Percentiles rank a stretch among this genome's conserved stretches.
Evolutionary conservation across 2,329 filamentous ascomycete species (phyloP).

Genomic region (Conoideocrella luteorostrata): DNA sequence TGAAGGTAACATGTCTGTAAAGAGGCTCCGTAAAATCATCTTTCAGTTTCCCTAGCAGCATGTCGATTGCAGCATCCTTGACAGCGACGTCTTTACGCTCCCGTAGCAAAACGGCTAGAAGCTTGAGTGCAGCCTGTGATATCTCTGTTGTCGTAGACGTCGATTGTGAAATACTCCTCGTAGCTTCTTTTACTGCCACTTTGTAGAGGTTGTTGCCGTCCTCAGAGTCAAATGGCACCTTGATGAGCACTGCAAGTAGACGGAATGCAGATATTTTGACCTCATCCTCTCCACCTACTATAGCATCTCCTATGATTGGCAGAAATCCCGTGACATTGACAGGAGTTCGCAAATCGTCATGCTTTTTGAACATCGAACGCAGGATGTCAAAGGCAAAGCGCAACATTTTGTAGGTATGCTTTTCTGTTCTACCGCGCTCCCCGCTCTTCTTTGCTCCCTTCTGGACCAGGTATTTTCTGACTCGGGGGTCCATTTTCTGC

Average conservation of each 20-base stretch:
- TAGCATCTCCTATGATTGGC: constrained; percentile 79
- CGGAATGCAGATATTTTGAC: constrained; percentile 84
- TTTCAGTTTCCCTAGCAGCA: constrained; percentile 73
- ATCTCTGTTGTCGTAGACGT: constrained; percentile 76
- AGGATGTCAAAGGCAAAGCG: constrained; percentile 85
- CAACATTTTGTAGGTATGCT: constrained; percentile 79
- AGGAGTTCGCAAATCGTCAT: constrained; percentile 72
- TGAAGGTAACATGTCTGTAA: constrained; percentile 88
- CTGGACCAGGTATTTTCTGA: constrained; percentile 73
- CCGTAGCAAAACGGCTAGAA: constrained; percentile 77
- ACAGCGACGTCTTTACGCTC: constrained; percentile 71
- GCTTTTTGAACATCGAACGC: constrained; percentile 77
- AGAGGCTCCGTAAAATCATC: constrained; percentile 90
- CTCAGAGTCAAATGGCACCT: constrained; percentile 72
- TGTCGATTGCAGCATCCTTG: constrained; percentile 75
- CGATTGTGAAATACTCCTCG: constrained; percentile 70
- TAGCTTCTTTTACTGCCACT: constrained; percentile 79
- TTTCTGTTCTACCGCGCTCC: constrained; percentile 64
- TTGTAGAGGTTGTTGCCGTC: constrained; percentile 58
- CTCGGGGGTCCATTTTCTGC: constrained; percentile 53
- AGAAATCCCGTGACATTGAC: constrained; percentile 79
- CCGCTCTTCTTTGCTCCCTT: constrained; percentile 70
- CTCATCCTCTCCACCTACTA: constrained; percentile 82
- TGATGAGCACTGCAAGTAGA: constrained; percentile 77
- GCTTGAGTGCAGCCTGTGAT: constrained; percentile 80